A percentile compares a stretch with the other conserved stretches of the same genome.
Evolutionary conservation across 352 stramenopile genomes (phyloP).

Genomic region (Globisporangium cederbergense): DNA sequence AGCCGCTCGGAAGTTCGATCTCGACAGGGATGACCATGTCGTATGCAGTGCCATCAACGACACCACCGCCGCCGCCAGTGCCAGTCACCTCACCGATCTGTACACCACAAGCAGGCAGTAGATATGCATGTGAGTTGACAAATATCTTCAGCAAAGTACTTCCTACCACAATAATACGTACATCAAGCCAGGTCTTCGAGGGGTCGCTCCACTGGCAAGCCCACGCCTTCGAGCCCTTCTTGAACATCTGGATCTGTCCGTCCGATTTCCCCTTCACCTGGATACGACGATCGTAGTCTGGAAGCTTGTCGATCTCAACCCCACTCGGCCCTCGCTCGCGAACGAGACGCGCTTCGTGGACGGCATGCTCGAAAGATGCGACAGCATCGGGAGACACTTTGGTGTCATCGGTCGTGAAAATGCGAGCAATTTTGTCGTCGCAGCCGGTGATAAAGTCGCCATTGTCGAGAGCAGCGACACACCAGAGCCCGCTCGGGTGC

Average conservation of each 20-base stretch:
- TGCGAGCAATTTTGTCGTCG: constrained; percentile 90
- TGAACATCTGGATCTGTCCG: constrained; percentile 96
- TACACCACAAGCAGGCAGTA: background rate
- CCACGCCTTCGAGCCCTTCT: constrained; percentile 90
- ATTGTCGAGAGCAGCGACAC: constrained; percentile 69
- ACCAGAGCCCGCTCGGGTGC: constrained; percentile 85
- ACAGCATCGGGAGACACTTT: constrained; percentile 64
- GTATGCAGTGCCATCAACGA: constrained; percentile 91
- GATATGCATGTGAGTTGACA: background rate
- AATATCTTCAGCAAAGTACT: background rate
- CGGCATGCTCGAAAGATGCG: constrained; percentile 60
- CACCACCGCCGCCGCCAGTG: constrained; percentile 66
- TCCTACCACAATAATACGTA: constrained; percentile 35
- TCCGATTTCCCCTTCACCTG: constrained; percentile 80
- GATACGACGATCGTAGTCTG: constrained; percentile 88
- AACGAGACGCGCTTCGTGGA: constrained; percentile 51
- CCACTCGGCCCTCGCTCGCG: constrained; percentile 80
- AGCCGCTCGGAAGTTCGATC: constrained; percentile 90
- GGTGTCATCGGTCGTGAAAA: constrained; percentile 85
- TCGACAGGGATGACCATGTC: constrained; percentile 97
- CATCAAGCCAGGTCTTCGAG: constrained; percentile 94
- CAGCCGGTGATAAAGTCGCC: constrained; percentile 92
- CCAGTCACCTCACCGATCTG: constrained; percentile 87
- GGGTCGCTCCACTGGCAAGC: constrained; percentile 93
- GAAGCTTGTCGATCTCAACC: constrained; percentile 94